Evolutionary conservation across 2,329 filamentous ascomycete species (phyloP).

Genomic region (Fusarium temperatum): DNA sequence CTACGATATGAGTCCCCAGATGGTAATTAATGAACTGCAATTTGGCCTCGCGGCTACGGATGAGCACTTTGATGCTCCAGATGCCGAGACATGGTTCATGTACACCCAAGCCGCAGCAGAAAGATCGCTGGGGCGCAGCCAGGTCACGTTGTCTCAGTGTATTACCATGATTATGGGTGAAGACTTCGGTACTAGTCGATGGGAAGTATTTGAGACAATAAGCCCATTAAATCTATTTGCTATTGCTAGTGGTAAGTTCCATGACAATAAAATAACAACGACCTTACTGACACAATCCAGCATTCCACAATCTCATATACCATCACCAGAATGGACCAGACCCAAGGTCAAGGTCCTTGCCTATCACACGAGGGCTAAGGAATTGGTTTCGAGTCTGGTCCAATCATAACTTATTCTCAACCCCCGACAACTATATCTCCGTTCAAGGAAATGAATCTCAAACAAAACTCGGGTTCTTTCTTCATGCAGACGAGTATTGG

Average conservation of each 20-base stretch:
- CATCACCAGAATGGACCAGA: conserved; percentile 5
- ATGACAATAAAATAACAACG: no score
- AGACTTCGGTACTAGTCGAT: background rate
- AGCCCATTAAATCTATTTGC: conserved; percentile 13
- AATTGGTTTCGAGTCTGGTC: conserved; percentile 20
- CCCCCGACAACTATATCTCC: background rate
- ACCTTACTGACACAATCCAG: background rate
- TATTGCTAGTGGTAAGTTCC: conserved; percentile 13
- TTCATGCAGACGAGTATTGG: conserved; percentile 6
- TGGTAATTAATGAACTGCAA: conserved; percentile 7
- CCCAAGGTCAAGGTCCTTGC: background rate
- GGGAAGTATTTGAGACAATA: conserved; percentile 2
- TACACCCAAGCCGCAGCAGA: background rate
- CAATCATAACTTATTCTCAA: background rate
- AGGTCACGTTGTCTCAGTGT: background rate
- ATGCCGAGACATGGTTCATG: background rate
- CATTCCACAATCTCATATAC: conserved; percentile 26
- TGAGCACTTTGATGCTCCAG: background rate
- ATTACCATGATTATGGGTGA: background rate
- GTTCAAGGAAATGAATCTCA: fast-evolving
- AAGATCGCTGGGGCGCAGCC: background rate
- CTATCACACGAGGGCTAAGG: background rate
- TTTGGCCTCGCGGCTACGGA: conserved; percentile 12
- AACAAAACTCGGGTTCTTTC: background rate
- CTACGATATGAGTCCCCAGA: conserved; percentile 12